A percentile compares a stretch with the other conserved stretches of the same genome.
These are phyloP conservation scores for Diaporthe destruens DNA, from an alignment of 2,329 filamentous ascomycete genomes.

Conservation along the genomic window DNA sequence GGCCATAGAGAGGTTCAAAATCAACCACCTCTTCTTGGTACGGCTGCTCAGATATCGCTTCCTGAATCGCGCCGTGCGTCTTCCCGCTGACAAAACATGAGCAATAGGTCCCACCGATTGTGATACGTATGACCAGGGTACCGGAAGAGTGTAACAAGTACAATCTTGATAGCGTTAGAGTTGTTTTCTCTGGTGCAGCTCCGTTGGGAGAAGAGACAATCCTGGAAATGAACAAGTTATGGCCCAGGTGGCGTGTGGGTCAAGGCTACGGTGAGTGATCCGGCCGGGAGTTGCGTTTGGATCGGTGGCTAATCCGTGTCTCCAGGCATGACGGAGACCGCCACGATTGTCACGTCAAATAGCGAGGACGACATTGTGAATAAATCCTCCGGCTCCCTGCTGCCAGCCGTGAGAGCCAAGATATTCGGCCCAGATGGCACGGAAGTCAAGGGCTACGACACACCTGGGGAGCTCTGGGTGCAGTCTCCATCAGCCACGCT, in stretches of 20 bases:
- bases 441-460: conserved; percentile 74
- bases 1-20: conserved; percentile 75
- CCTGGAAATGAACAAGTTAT: conserved; percentile 70
- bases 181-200: conserved; percentile 81
- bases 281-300: too few species aligned
- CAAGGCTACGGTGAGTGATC: conserved; percentile 77
- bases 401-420: conserved; percentile 74
- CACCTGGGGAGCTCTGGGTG: conserved; percentile 84
- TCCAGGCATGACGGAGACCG: conserved; percentile 80
- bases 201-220: conserved; percentile 81
- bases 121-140: conserved; percentile 80
- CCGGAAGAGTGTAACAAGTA: conserved; percentile 72
- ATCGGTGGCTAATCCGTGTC: conserved; percentile 40
- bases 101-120: conserved; percentile 79
- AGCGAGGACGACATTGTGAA: conserved; percentile 73
- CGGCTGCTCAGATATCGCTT: conserved; percentile 44
- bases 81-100: conserved; percentile 4
- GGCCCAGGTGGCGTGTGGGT: conserved; percentile 72
- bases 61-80: too few species aligned
- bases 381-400: conserved; percentile 78
- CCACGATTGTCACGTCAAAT: conserved; percentile 75
- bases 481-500: conserved; percentile 82
- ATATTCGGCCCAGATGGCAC: conserved; percentile 76
- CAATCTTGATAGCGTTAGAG: conserved; percentile 76
- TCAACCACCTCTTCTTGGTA: conserved; percentile 74